Evolutionary conservation across 1,284 basidiomycete species (phyloP).

Genomic region (Papiliotrema laurentii): DNA sequence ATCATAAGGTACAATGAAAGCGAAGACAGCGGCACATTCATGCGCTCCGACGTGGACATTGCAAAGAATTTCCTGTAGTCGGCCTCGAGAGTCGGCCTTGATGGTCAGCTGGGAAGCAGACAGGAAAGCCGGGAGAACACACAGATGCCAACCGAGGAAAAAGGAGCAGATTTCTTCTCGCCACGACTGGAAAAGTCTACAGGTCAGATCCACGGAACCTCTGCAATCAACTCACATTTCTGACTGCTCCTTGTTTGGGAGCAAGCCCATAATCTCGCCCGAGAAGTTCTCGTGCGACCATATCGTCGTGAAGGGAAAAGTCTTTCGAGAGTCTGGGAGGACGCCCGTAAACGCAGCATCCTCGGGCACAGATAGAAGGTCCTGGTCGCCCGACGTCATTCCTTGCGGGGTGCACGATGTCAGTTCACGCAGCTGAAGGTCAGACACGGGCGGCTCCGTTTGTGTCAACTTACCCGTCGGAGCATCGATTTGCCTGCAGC

Average conservation of each 20-base stretch:
- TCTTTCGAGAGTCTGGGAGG: constrained; percentile 45
- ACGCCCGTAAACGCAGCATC: constrained; percentile 44
- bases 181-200: constrained; percentile 35
- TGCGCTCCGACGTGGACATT: constrained; percentile 33
- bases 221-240: constrained; percentile 31
- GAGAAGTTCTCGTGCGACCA: constrained; percentile 49
- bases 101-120: background rate
- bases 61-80: constrained; percentile 43
- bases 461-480: constrained; percentile 20
- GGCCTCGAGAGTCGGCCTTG: constrained; percentile 32
- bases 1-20: constrained; percentile 46
- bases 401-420: constrained; percentile 14
- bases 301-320: constrained; percentile 49
- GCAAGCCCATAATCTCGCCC: constrained; percentile 43
- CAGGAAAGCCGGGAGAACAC: constrained; percentile 2
- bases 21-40: constrained; percentile 37
- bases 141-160: constrained; percentile 44
- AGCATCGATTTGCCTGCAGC: constrained; percentile 42
- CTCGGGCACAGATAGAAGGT: constrained; percentile 36
- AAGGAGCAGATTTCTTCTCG: constrained; percentile 37
- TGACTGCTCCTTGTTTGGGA: constrained; percentile 39
- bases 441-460: background rate
- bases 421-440: constrained; percentile 25
- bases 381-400: constrained; percentile 6
- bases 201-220: background rate